A percentile compares a stretch with the other conserved stretches of the same genome.
Evolutionary conservation across 139 green algal species (phyloP).

Genomic region (Desmodesmus armatus): DNA sequence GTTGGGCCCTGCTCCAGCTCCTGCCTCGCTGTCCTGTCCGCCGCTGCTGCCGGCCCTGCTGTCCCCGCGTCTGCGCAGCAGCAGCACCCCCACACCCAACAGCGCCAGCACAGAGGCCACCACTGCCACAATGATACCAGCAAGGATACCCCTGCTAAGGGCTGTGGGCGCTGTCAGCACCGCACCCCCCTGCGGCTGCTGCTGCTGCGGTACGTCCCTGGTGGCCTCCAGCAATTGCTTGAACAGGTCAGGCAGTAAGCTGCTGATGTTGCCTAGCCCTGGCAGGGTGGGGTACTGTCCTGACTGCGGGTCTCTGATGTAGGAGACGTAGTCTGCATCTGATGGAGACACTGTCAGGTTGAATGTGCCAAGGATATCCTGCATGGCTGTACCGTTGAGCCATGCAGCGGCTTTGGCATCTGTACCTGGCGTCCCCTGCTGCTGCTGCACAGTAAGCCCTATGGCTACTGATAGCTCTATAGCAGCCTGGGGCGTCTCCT

Average conservation of each 20-base stretch:
- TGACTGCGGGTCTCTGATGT: neutral
- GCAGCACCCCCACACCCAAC: neutral
- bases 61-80: neutral
- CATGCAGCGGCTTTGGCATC: neutral
- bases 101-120: neutral
- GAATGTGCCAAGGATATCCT: conserved; percentile 11
- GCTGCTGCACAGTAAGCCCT: neutral
- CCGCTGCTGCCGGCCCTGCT: neutral
- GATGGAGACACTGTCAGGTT: neutral
- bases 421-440: neutral
- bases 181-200: neutral
- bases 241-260: neutral
- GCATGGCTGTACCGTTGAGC: conserved; percentile 8
- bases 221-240: neutral
- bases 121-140: conserved; percentile 28
- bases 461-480: conserved; percentile 23
- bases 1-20: neutral
- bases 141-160: conserved; percentile 20
- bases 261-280: neutral
- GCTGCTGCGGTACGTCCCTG: neutral
- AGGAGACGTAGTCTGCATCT: conserved; percentile 1
- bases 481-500: neutral
- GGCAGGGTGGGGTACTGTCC: neutral
- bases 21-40: neutral
- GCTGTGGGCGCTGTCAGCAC: neutral